A percentile compares a stretch with the other conserved stretches of the same genome.
phyloP scores from a whole-genome alignment of 1,284 basidiomycete genomes.

The Heliocybe sulcata region DNA sequence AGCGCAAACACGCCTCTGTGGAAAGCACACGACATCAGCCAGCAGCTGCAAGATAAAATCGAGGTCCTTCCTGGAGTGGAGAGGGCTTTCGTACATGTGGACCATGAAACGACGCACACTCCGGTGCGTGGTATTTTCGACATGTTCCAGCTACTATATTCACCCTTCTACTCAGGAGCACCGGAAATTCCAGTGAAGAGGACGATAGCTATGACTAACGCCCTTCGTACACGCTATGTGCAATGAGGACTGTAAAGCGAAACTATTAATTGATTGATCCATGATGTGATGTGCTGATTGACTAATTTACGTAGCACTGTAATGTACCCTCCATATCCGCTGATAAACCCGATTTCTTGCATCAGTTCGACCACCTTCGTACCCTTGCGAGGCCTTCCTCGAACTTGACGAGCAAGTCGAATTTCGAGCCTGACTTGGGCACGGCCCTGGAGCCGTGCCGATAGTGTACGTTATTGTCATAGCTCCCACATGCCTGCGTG shows the following conservation, averaged over 20 bases:
- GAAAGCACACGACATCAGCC: slow-evolving; percentile 90
- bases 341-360: background rate
- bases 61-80: slow-evolving; percentile 90
- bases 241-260: background rate
- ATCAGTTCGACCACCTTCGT: slow-evolving; percentile 9
- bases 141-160: background rate
- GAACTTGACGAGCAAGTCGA: slow-evolving; percentile 12
- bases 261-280: no score
- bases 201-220: background rate
- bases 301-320: background rate
- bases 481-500: background rate
- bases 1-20: slow-evolving; percentile 82
- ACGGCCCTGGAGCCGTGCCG: no score
- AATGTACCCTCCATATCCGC: background rate
- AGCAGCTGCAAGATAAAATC: slow-evolving; percentile 90
- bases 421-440: background rate
- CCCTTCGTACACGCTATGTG: background rate
- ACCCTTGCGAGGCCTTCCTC: slow-evolving; percentile 14
- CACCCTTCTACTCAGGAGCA: slow-evolving; percentile 18
- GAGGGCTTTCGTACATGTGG: slow-evolving; percentile 89
- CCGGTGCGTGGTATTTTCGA: slow-evolving; percentile 42
- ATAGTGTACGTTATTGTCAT: background rate
- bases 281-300: background rate
- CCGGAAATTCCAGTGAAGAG: slow-evolving; percentile 14
- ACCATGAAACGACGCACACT: slow-evolving; percentile 83